Percentiles rank a stretch among this genome's conserved stretches.
These are phyloP conservation scores for Yamadazyma atmosphaerica DNA, from an alignment of 1,139 yeast species.

Conservation along the genomic window DNA sequence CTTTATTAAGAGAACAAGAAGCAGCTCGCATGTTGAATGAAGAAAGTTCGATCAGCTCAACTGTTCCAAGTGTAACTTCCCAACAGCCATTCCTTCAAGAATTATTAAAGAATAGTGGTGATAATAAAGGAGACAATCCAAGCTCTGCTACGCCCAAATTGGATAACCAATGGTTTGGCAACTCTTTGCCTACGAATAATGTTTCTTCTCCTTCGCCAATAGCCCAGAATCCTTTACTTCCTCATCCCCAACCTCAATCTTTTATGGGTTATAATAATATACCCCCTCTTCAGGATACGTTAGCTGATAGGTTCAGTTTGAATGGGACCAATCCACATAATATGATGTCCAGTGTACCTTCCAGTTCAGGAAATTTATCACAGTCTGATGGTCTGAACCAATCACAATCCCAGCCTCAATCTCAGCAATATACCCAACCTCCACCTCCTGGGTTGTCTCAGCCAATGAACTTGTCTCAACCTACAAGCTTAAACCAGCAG, in stretches of 20 bases:
- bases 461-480: background rate
- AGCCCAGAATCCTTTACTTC: slow-evolving; percentile 5
- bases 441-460: slow-evolving; percentile 6
- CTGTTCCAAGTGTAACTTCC: too few relatives aligned
- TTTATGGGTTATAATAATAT: slow-evolving; percentile 6
- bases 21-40: slow-evolving; percentile 15
- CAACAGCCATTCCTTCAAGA: slow-evolving; percentile 6
- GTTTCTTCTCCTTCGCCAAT: background rate
- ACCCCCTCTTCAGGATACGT: too few relatives aligned
- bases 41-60: too few relatives aligned
- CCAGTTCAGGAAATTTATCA: background rate
- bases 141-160: slow-evolving; percentile 14
- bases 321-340: background rate
- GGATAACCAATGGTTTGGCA: slow-evolving; percentile 12
- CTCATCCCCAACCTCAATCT: slow-evolving; percentile 7
- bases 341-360: background rate
- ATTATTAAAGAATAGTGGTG: slow-evolving; percentile 4
- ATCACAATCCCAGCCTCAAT: background rate
- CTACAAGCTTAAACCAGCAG: slow-evolving; percentile 1
- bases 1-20: slow-evolving; percentile 28
- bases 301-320: too few relatives aligned
- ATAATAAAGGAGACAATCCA: slow-evolving; percentile 2
- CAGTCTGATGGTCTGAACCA: too few relatives aligned
- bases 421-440: background rate
- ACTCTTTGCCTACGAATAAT: background rate